Conservation (phyloP, 202 grass and related monocot genomes). For the Panicum hallii region DNA sequence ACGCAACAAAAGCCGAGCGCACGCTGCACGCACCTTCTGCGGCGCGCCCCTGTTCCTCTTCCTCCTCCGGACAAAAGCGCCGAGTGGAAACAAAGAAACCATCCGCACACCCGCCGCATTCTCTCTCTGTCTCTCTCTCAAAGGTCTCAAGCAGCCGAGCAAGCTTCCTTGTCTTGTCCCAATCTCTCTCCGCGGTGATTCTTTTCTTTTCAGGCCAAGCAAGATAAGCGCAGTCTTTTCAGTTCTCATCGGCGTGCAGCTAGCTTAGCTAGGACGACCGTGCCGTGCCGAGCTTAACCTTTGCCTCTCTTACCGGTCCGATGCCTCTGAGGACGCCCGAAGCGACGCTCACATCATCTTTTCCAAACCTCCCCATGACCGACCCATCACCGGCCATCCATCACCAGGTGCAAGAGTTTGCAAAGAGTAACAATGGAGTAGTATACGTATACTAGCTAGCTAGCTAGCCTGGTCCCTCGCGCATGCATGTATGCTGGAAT, state of each 20-base stretch:
- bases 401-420: too few species aligned
- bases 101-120: neutral
- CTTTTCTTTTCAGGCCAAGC: conserved; percentile 51
- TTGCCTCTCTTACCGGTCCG: too few species aligned
- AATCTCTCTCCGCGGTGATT: neutral
- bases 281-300: too few species aligned
- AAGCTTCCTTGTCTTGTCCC: conserved; percentile 22
- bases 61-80: neutral
- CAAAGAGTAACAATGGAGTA: too few species aligned
- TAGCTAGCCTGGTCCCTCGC: neutral
- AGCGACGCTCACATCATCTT: too few species aligned
- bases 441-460: too few species aligned
- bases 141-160: too few species aligned
- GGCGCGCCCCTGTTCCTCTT: neutral
- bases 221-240: conserved; percentile 31
- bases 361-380: too few species aligned
- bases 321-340: too few species aligned
- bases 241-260: neutral
- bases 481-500: neutral
- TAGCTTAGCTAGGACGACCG: too few species aligned
- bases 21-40: conserved; percentile 18
- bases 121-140: too few species aligned
- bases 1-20: conserved; percentile 47
- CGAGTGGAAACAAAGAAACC: conserved; percentile 22
- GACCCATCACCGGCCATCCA: too few species aligned